Evolutionary conservation across 257 asterid genomes (phyloP).

Genomic region (Gentiana dahurica): DNA sequence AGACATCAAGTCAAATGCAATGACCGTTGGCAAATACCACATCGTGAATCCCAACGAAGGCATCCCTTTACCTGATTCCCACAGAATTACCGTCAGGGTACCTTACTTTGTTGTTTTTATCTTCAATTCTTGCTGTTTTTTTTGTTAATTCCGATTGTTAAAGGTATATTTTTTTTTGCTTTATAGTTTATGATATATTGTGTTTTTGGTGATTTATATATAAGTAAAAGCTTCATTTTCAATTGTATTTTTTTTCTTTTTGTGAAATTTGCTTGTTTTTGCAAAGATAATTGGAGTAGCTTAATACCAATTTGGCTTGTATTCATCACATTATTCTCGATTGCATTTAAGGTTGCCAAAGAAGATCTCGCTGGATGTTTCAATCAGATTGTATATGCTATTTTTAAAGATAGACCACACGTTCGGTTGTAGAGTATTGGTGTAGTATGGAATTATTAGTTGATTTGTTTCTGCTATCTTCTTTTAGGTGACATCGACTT

Average conservation of each 20-base stretch:
- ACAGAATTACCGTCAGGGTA: conserved; percentile 86
- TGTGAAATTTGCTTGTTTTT: too few relatives aligned
- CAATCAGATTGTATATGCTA: too few relatives aligned
- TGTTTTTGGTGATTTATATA: neutral
- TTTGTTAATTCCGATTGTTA: neutral
- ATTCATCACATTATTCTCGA: too few relatives aligned
- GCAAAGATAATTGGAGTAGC: too few relatives aligned
- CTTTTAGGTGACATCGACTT: conserved; percentile 66
- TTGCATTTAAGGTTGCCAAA: too few relatives aligned
- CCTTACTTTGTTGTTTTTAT: neutral
- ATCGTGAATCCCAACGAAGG: conserved; percentile 74
- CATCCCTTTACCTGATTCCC: conserved; percentile 75
- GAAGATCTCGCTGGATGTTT: neutral
- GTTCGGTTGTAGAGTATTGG: neutral
- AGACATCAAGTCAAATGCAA: conserved; percentile 74
- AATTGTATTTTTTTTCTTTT: neutral
- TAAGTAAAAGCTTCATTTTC: too few relatives aligned
- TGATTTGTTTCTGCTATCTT: conserved; percentile 4
- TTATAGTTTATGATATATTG: neutral
- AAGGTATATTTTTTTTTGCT: neutral
- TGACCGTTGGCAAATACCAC: conserved; percentile 93
- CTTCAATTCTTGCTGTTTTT: neutral
- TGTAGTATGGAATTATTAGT: too few relatives aligned
- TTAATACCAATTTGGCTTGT: too few relatives aligned
- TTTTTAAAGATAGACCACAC: too few relatives aligned